phyloP scores from a whole-genome alignment of 108 stramenopile genomes.

The Cylindrotheca closterium region DNA sequence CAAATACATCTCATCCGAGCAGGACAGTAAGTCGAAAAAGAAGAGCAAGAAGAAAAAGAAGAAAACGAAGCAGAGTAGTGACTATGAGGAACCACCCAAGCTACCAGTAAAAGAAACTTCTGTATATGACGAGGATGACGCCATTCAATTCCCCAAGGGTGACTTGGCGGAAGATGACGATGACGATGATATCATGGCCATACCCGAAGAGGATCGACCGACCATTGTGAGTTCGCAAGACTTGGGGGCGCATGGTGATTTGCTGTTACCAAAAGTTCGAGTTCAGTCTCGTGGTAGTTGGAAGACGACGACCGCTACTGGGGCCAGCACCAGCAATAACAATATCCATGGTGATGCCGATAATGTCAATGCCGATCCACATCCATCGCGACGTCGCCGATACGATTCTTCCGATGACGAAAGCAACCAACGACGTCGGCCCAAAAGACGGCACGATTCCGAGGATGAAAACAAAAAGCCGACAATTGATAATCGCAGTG shows the following conservation, averaged over 20 bases:
- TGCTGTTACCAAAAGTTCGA: not conserved
- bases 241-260: constrained; percentile 2
- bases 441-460: constrained; percentile 14
- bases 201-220: constrained; percentile 38
- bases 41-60: constrained; percentile 33
- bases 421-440: too few relatives aligned
- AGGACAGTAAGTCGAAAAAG: not conserved
- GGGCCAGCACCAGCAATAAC: not conserved
- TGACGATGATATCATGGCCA: constrained; percentile 19
- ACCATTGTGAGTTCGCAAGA: constrained; percentile 18
- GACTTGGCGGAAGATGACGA: constrained; percentile 11
- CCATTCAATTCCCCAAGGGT: not conserved
- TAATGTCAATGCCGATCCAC: constrained; percentile 49
- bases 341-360: constrained; percentile 61
- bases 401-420: constrained; percentile 22
- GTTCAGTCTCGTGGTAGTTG: constrained; percentile 6
- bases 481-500: not conserved
- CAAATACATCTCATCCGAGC: constrained; percentile 32
- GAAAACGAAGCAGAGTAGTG: constrained; percentile 13
- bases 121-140: constrained; percentile 8
- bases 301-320: constrained; percentile 4
- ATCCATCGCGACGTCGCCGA: constrained; percentile 3
- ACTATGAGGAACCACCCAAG: constrained; percentile 7
- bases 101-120: constrained; percentile 1
- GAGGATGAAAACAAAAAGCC: constrained; percentile 8